Evolutionary conservation across 129 eudicot genomes (phyloP), one percentile per base, ranked within the genome.

Genomic region (Helianthus annuus): DNA sequence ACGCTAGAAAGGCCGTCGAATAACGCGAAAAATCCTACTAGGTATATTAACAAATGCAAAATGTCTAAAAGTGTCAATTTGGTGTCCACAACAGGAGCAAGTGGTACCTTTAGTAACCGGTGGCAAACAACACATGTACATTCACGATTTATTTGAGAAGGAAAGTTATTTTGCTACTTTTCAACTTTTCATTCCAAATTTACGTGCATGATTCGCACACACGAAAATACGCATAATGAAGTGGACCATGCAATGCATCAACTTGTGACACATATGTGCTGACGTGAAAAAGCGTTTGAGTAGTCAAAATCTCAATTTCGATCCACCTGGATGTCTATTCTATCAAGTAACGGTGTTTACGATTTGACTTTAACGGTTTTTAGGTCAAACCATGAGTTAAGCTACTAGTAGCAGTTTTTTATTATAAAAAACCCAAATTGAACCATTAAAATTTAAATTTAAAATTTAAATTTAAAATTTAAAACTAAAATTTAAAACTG

Each of bases 161-260:
- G 49, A 71, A 44, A 38, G 19, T 34, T 16, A 36, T 72, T 6
- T 62, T 64, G 62, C 78, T 19, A 19, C 22, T 19, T 19, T 19
- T 19, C 22, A 19, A 19, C 78, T 73, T 73, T 62, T 63, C 5
- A 36, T 15, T 69, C 64, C 5, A 53, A 73, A 73, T 64, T 74
- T 74, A 13, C 64, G 64, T 16, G 64, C 78, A 51, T 63, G 15
- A 62, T 73, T 54, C 19, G 65, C 54, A 39, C 52, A 17, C 64
- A 70, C 54, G 40, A 34, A 52, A 10, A 13, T 55, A 40, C 42
- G 6, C 39, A 66, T 17, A 40, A 49, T 51, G 64, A 72, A 60
- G 69, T 72, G 77, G 78, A 64, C 64, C 64, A 63, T 51, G 71
- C 66, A 48, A 59, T 72, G 34, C 38, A 15, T 36, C 44, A 36